Conservation (phyloP, 2,329 filamentous ascomycete species). For the Polytolypa hystricis region DNA sequence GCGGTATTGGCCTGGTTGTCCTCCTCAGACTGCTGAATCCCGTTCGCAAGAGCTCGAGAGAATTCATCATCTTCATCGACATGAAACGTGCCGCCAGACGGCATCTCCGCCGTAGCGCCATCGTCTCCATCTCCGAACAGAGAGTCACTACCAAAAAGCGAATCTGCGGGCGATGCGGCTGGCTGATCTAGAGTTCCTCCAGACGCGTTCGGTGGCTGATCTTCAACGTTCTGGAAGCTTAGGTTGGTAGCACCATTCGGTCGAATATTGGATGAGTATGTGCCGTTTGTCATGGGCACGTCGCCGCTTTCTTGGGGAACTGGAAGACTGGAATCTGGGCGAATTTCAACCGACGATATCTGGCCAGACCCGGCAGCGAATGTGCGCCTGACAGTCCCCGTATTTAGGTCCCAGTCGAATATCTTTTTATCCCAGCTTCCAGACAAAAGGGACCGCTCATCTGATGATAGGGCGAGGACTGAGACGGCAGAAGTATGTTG, state of each 20-base stretch:
- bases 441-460: constrained; percentile 78
- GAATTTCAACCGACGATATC: constrained; percentile 76
- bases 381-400: constrained; percentile 60
- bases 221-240: constrained; percentile 30
- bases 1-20: constrained; percentile 25
- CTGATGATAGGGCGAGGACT: constrained; percentile 66
- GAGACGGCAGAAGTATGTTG: constrained; percentile 88
- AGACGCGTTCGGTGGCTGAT: constrained; percentile 20
- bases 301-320: constrained; percentile 63
- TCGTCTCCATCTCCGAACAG: constrained; percentile 76
- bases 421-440: constrained; percentile 96
- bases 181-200: constrained; percentile 45
- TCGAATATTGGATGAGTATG: constrained; percentile 65
- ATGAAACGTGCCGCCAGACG: constrained; percentile 52
- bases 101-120: constrained; percentile 35
- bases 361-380: constrained; percentile 73
- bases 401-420: constrained; percentile 90
- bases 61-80: constrained; percentile 81
- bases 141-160: constrained; percentile 75
- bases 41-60: constrained; percentile 58
- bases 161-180: constrained; percentile 58
- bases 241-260: constrained; percentile 48
- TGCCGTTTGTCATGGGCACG: constrained; percentile 45
- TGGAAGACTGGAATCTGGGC: constrained; percentile 63
- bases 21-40: constrained; percentile 43